A percentile compares a stretch with the other conserved stretches of the same genome.
phyloP scores from a whole-genome alignment of 202 grass and related monocot genomes.

The Eragrostis tef region DNA sequence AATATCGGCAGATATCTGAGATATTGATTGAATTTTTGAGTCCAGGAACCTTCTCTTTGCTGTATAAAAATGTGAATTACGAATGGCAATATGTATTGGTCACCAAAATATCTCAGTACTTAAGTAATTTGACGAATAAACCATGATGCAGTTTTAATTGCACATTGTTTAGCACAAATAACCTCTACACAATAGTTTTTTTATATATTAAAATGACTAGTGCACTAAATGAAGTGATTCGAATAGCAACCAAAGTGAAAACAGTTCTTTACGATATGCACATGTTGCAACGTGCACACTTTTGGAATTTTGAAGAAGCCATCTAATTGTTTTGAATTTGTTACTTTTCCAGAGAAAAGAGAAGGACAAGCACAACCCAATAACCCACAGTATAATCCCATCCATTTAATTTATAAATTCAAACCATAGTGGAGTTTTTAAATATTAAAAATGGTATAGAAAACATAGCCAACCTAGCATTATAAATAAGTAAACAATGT shows the following conservation, averaged over 20 bases:
- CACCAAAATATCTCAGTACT: constrained; percentile 19
- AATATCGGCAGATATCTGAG: constrained; percentile 53
- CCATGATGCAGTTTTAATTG: not conserved
- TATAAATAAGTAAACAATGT: constrained; percentile 18
- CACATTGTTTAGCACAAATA: not conserved
- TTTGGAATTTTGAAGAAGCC: no score
- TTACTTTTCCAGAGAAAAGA: not conserved
- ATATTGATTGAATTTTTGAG: constrained; percentile 69
- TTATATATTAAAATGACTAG: not conserved
- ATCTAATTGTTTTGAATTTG: not conserved
- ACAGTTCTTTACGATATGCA: not conserved
- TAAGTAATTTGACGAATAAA: constrained; percentile 19
- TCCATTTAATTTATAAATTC: constrained; percentile 10
- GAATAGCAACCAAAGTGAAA: not conserved
- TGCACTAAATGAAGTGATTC: not conserved
- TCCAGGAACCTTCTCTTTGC: constrained; percentile 75
- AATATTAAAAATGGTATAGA: constrained; percentile 4
- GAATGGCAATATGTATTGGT: constrained; percentile 9
- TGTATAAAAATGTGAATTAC: constrained; percentile 47
- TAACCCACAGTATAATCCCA: not conserved
- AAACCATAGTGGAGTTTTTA: constrained; percentile 5
- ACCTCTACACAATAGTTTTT: not conserved
- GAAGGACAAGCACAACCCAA: not conserved
- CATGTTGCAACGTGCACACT: no score
- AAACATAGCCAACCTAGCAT: constrained; percentile 29